Base-by-base conservation (phyloP, 2,329 filamentous ascomycete genomes). In the Botrytis aclada region DNA sequence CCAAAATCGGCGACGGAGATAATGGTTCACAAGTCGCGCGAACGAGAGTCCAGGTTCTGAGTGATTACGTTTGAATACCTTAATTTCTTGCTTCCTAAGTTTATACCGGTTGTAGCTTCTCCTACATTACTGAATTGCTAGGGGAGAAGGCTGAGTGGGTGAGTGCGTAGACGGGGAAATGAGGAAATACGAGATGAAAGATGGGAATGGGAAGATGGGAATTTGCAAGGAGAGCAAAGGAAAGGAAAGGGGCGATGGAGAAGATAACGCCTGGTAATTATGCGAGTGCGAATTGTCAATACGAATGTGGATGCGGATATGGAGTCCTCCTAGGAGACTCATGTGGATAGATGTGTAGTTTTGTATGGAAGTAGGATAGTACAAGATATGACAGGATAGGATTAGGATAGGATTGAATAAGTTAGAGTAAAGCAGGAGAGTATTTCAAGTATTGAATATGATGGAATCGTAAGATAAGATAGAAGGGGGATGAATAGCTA, bases 11-110 rank as follows among this genome's bases (percentile, higher is more conserved):
- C 37, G 85, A 86, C 47, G 84, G 85, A 14, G 84, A 86, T 37
- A 81, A 88, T 65, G 88, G 87, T 1, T 88, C 87, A 20, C 86
- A 89, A 37, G 87, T 90, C 25, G 88, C 89, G 6, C 83, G 84
- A 75, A 90, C 88, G 9, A 84, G 89, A 75, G 86, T 90, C 32
- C 84, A 86, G 74, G 88, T 90, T 25, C 77, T 91, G 75, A 86
- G 83, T 76, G 86, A 88, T 72, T 88, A 79, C 74, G 62, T 81
- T 47, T 79, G 74, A 37, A 45, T 9, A 18, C 6, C n/a, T 39
- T 18, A 10, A 6, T 51, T 25, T 1, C 25, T 16, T n/a, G 4
- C 12, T 29, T 29, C 14, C 14, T 29, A 1, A 14, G n/a, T 18
- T 32, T 4, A 4, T 9, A 29, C n/a, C 9, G n/a, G 14, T 29